These are phyloP conservation scores for Trametes hirsuta DNA, from an alignment of 1,284 basidiomycete genomes.

Conservation along the genomic window DNA sequence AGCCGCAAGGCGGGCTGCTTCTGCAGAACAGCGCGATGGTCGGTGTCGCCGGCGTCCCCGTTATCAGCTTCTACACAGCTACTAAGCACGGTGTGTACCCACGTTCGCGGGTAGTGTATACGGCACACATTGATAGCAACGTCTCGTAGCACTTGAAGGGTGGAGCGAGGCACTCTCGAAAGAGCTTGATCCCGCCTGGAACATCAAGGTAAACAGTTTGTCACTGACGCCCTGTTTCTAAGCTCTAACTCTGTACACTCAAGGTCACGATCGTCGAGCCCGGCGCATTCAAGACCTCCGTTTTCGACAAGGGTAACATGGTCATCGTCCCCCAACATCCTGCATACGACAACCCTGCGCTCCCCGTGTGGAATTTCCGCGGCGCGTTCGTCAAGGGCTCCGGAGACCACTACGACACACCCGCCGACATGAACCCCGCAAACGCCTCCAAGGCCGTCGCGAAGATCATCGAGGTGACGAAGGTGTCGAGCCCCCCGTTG, in stretches of 20 bases:
- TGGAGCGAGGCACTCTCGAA: constrained; percentile 35
- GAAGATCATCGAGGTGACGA: constrained; percentile 9
- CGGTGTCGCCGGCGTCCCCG: constrained; percentile 30
- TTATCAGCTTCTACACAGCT: constrained; percentile 37
- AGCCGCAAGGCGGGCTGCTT: constrained; percentile 37
- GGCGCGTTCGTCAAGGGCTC: constrained; percentile 6
- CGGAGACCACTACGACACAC: constrained; percentile 3
- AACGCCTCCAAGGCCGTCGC: constrained; percentile 8
- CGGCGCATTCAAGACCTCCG: constrained; percentile 16
- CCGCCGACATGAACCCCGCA: neutral
- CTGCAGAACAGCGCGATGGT: constrained; percentile 34
- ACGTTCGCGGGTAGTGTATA: neutral
- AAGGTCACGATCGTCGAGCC: constrained; percentile 15
- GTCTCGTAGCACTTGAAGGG: constrained; percentile 38
- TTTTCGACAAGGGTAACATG: neutral
- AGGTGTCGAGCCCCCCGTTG: constrained; percentile 12
- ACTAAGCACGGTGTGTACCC: constrained; percentile 29
- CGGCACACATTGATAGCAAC: neutral
- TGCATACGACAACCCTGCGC: constrained; percentile 16
- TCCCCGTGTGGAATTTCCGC: constrained; percentile 1
- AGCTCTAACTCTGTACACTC: neutral
- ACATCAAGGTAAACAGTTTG: constrained; percentile 34
- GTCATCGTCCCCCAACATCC: constrained; percentile 11
- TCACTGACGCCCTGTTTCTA: neutral
- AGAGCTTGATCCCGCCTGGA: constrained; percentile 35